Percentiles rank a stretch among this genome's conserved stretches.
Conservation (phyloP, 495 filamentous ascomycete species). For the Podospora fimiseda region DNA sequence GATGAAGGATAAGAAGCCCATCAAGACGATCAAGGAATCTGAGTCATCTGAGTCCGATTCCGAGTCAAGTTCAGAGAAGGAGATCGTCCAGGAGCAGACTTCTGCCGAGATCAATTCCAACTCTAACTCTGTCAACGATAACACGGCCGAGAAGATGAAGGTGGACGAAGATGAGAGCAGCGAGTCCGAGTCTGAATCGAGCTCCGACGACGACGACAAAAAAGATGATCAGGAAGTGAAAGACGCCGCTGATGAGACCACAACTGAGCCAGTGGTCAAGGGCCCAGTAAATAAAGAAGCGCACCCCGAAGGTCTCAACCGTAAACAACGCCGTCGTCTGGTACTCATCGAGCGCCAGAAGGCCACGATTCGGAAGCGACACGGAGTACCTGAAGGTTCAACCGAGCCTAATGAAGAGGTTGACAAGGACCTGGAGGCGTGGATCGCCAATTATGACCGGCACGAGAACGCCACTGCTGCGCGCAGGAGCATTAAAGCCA, state of each 20-base stretch:
- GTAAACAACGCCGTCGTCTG: constrained; percentile 20
- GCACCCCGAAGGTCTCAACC: constrained; percentile 11
- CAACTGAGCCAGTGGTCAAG: not conserved
- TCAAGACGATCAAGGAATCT: too few species aligned
- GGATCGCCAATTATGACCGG: constrained; percentile 1
- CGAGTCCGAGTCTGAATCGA: too few species aligned
- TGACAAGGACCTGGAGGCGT: constrained; percentile 15
- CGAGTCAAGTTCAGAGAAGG: too few species aligned
- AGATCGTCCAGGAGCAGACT: too few species aligned
- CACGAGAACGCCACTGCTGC: not conserved
- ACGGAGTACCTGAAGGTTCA: constrained; percentile 14
- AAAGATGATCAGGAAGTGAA: not conserved
- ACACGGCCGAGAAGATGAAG: too few species aligned
- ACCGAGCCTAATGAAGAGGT: constrained; percentile 14
- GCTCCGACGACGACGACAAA: not conserved
- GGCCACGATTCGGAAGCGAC: constrained; percentile 15
- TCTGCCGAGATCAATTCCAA: too few species aligned
- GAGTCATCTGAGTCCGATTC: too few species aligned
- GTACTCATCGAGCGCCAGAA: constrained; percentile 21
- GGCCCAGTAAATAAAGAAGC: not conserved
- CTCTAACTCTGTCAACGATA: too few species aligned
- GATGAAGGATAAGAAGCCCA: not conserved
- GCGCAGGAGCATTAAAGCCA: not conserved
- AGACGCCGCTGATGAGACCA: not conserved
- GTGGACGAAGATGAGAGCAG: too few species aligned